Evolutionary conservation across 805 yeast genomes (phyloP).

Genomic region (Candida quercuum): DNA sequence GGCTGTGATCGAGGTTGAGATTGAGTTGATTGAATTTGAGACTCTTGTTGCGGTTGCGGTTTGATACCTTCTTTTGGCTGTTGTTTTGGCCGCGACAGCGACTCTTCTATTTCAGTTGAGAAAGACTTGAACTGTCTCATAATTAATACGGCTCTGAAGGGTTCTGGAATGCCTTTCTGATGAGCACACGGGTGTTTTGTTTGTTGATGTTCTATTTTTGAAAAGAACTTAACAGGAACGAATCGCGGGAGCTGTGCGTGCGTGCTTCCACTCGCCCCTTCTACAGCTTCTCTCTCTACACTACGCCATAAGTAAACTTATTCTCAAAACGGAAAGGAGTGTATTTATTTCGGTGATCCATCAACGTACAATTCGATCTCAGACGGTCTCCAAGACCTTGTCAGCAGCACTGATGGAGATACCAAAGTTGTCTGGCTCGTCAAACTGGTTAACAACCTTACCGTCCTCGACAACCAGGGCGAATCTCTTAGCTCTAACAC

Average conservation of each 20-base stretch:
- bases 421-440: slow-evolving; percentile 79
- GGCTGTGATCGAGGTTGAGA: slow-evolving; percentile 17
- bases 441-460: slow-evolving; percentile 55
- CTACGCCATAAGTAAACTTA: neutral
- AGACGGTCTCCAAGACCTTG: slow-evolving; percentile 26
- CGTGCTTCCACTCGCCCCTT: too few relatives aligned
- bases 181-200: too few relatives aligned
- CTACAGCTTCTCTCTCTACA: neutral
- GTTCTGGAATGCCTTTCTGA: neutral
- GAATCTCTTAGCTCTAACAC: slow-evolving; percentile 66
- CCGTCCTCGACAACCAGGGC: slow-evolving; percentile 77
- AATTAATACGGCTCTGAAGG: neutral
- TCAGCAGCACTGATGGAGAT: slow-evolving; percentile 45
- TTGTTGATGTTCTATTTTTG: too few relatives aligned
- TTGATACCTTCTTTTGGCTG: neutral
- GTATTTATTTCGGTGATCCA: too few relatives aligned
- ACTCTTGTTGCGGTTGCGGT: neutral
- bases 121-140: slow-evolving; percentile 22
- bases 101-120: slow-evolving; percentile 22
- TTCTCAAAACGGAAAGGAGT: too few relatives aligned
- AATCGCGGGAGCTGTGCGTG: too few relatives aligned
- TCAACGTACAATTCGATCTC: too few relatives aligned
- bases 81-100: slow-evolving; percentile 4
- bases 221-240: too few relatives aligned
- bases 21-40: slow-evolving; percentile 1